Base-by-base conservation (phyloP, 1,284 basidiomycete genomes). In the Ustilago esculenta region DNA sequence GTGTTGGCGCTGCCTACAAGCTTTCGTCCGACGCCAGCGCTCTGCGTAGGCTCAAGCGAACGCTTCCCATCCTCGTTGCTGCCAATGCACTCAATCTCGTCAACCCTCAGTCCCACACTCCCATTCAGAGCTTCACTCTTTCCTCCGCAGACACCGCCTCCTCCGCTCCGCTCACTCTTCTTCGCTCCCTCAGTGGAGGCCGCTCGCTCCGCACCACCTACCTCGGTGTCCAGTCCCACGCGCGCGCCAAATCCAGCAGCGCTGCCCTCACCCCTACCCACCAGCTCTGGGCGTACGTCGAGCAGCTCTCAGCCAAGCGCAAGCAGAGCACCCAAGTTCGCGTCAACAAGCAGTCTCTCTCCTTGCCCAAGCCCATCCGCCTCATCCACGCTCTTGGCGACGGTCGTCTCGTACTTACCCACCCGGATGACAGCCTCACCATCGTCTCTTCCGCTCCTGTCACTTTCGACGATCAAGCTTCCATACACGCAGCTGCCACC, bases 301-400 rank as follows among this genome's bases (percentile, higher is more conserved):
- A 71, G 45, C 46, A 71, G 25, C 57, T 71, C 27, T 66, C 68
- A 1, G 41, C 68, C 24, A 71, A 71, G 47, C 57, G 68, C 46
- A 71, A 71, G 41, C 61, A 60, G 53, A 66, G 40, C 42, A 58
- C 47, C 20, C 27, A 66, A 27, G 54, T 60, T 6, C 48, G 50
- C 5, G 49, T 61, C 54, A 60, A 53, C 24, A 71, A 66, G 32
- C 57, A 66, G 33, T 27, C 36, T 23, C 50, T 65, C n/a, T 25
- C 46, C 18, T 35, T 71, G 15, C 21, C 36, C 21, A 46, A 55
- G 32, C 47, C 57, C 4, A 39, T 71, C 14, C 43, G 46, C 9
- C 57, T 66, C 50, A 57, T 71, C 17, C 68, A 71, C 25, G 56
- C 61, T 10, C 57, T 71, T 18, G 44, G 53, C 24, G 57, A 61